Conservation (phyloP, 768 basidiomycete genomes). For the Collybiopsis confluens region DNA sequence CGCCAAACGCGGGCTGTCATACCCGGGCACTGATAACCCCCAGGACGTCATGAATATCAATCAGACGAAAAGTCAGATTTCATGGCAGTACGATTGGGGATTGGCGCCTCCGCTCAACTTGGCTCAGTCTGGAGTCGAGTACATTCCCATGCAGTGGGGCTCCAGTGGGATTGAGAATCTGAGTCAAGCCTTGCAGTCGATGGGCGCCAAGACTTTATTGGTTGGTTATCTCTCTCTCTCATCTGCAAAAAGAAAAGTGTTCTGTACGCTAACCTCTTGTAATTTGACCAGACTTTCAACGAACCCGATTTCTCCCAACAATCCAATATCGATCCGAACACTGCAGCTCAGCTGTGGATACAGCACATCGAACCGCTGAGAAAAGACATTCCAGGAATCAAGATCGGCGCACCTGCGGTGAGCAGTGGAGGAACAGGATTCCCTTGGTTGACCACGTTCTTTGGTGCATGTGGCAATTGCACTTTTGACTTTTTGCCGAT, state of each 20-base stretch:
- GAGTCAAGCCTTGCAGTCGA: slow-evolving; percentile 31
- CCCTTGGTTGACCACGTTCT: slow-evolving; percentile 52
- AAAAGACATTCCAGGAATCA: slow-evolving; percentile 30
- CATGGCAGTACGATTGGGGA: slow-evolving; percentile 56
- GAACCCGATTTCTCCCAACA: slow-evolving; percentile 54
- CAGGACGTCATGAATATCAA: slow-evolving; percentile 42
- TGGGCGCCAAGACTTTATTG: slow-evolving; percentile 46
- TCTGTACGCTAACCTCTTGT: slow-evolving; percentile 35
- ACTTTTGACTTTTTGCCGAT: slow-evolving; percentile 47
- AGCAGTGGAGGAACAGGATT: slow-evolving; percentile 47
- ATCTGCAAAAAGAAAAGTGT: not conserved
- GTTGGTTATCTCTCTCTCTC: slow-evolving; percentile 24
- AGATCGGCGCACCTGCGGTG: slow-evolving; percentile 56
- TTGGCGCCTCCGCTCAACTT: slow-evolving; percentile 38
- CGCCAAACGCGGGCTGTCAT: slow-evolving; percentile 44
- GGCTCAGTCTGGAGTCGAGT: slow-evolving; percentile 38
- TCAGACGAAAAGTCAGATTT: slow-evolving; percentile 36
- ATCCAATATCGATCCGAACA: slow-evolving; percentile 39
- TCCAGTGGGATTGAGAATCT: slow-evolving; percentile 34
- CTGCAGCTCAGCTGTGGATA: slow-evolving; percentile 54
- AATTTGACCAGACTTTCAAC: slow-evolving; percentile 32
- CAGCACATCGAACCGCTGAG: slow-evolving; percentile 54
- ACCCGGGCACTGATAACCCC: slow-evolving; percentile 32
- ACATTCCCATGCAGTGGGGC: slow-evolving; percentile 54
- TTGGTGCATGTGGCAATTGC: slow-evolving; percentile 46